Conservation (phyloP, 2,329 filamentous ascomycete species). For the Triangularia setosa region DNA sequence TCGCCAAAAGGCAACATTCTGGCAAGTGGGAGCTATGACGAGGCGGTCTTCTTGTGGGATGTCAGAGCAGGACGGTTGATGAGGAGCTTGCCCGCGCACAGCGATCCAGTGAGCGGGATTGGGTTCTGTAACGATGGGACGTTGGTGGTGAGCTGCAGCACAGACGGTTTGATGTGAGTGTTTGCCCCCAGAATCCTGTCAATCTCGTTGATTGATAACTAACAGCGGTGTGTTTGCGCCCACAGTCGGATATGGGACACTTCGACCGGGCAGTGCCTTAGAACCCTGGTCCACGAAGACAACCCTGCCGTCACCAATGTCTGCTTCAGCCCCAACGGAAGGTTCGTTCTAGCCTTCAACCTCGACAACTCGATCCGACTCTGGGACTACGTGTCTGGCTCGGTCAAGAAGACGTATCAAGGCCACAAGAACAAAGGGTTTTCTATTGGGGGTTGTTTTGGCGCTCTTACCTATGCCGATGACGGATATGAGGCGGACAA, state of each 20-base stretch:
- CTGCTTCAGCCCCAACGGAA: conserved; percentile 90
- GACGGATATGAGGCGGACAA: conserved; percentile 21
- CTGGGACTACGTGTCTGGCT: conserved; percentile 91
- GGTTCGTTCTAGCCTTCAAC: conserved; percentile 86
- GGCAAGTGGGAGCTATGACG: conserved; percentile 91
- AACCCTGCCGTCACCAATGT: conserved; percentile 87
- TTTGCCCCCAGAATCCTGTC: neutral
- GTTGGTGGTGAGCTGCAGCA: conserved; percentile 84
- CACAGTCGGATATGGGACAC: conserved; percentile 87
- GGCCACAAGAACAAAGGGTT: conserved; percentile 82
- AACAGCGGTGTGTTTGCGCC: conserved; percentile 1
- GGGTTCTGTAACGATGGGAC: conserved; percentile 93
- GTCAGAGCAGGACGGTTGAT: conserved; percentile 82
- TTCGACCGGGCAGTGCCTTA: conserved; percentile 87
- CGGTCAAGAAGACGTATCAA: conserved; percentile 95
- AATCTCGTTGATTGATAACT: neutral
- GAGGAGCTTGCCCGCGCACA: conserved; percentile 88
- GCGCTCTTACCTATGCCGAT: conserved; percentile 40
- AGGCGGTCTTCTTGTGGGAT: conserved; percentile 96
- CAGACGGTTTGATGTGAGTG: conserved; percentile 78
- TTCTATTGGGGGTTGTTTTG: conserved; percentile 82
- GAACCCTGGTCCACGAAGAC: conserved; percentile 93
- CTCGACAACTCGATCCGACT: conserved; percentile 85
- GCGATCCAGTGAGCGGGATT: conserved; percentile 88
- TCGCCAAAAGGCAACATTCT: conserved; percentile 98